phyloP scores from a whole-genome alignment of 2,329 filamentous ascomycete genomes.

The Emericellopsis atlantica region DNA sequence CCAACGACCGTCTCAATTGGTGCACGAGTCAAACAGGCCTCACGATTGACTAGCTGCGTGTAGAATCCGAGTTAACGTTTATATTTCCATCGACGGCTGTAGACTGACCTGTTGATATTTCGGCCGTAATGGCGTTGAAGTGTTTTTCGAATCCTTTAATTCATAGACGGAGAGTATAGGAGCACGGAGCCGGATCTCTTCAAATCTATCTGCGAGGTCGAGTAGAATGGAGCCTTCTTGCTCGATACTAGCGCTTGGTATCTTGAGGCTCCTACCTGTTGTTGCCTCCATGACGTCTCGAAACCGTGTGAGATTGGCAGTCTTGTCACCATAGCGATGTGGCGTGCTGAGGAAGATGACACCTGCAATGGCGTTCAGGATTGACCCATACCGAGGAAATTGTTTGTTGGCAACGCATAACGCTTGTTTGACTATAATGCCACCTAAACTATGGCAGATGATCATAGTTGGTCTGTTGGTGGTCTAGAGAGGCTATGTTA shows the following conservation, averaged over 20 bases:
- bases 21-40: neutral
- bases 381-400: slow-evolving; percentile 1
- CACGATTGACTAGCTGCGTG: slow-evolving; percentile 1
- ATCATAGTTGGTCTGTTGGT: neutral
- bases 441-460: slow-evolving; percentile 2
- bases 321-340: slow-evolving; percentile 2
- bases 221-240: slow-evolving; percentile 1
- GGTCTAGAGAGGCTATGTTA: too few relatives aligned
- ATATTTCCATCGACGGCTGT: neutral
- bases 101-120: too few relatives aligned
- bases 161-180: slow-evolving; percentile 2
- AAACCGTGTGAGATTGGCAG: neutral
- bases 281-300: slow-evolving; percentile 3
- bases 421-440: slow-evolving; percentile 1
- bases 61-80: neutral
- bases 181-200: neutral
- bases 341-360: slow-evolving; percentile 3
- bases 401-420: slow-evolving; percentile 3
- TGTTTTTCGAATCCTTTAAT: too few relatives aligned
- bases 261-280: neutral
- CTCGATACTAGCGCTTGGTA: neutral
- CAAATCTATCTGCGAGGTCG: slow-evolving; percentile 2
- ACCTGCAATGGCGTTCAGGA: slow-evolving; percentile 2
- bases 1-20: slow-evolving; percentile 2
- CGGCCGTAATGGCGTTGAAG: too few relatives aligned